Base-by-base conservation (phyloP, 495 filamentous ascomycete species). In the Aspergillus olivimuriae region DNA sequence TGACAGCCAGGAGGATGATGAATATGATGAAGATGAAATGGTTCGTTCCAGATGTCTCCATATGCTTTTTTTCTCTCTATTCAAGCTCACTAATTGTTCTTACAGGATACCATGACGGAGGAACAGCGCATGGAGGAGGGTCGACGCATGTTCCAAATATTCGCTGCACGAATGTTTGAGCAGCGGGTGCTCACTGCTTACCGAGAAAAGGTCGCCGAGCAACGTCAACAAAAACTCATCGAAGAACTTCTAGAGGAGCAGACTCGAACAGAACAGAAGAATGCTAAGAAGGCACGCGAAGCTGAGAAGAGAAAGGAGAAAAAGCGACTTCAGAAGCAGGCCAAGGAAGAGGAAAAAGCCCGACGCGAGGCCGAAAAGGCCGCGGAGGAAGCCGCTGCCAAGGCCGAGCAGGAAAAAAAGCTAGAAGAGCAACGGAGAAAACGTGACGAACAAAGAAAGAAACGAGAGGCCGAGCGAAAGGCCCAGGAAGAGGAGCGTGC, bases 61-160 rank as follows among this genome's bases (percentile, higher is more conserved):
- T 37, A 3, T 34, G 4, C 9, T 20, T 9, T n/a, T 9, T 21
- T 14, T 34, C 37, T 37, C 36, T 40, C 39, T 36, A 34, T 48
- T 28, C 30, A 43, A 56, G 35, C 57, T 56, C 41, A 75, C 58
- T 70, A 53, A 34, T 17, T 34, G 15, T 45, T 44, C 39, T 42
- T 51, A 30, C 59, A 96, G 92, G 89, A 94, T 56, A 79, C 86
- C 21, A 94, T 97, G 87, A 95, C 89, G 11, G 91, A 97, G 67
- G 87, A 94, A 60, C 91, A 99, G 66, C 86, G 92, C 24, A 97
- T 99, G 92, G 89, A 99, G 58, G 92, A 98, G 69, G 92, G 92
- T 37, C 79, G 94, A 38, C 76, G 92, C 46, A 99, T 99, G 92
- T 99, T 99, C 61, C 92, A 99, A 61, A 99, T 99, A 60, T 98